These are phyloP conservation scores for Beauveria caledonica DNA, from an alignment of 2,329 filamentous ascomycete genomes.

Conservation along the genomic window DNA sequence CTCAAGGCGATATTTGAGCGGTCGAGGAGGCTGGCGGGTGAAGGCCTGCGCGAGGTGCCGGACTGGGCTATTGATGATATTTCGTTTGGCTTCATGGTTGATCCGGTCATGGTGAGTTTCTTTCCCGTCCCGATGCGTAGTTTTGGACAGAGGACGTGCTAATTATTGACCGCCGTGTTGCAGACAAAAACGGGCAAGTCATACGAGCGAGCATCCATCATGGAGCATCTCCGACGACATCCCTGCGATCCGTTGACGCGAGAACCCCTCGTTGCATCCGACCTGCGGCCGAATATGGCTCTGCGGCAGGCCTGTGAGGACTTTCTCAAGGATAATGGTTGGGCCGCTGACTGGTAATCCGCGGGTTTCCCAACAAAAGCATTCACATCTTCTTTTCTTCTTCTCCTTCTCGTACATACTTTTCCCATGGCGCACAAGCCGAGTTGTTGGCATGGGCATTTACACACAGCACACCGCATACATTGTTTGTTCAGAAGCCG, in stretches of 20 bases:
- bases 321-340: slow-evolving; percentile 79
- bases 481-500: not conserved
- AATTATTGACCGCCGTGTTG: no score
- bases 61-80: slow-evolving; percentile 74
- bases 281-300: slow-evolving; percentile 73
- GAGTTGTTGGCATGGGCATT: not conserved
- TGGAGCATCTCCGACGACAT: slow-evolving; percentile 73
- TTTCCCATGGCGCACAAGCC: not conserved
- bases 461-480: not conserved
- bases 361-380: not conserved
- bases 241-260: slow-evolving; percentile 77
- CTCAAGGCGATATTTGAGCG: slow-evolving; percentile 44
- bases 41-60: slow-evolving; percentile 53
- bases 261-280: slow-evolving; percentile 57
- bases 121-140: not conserved
- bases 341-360: slow-evolving; percentile 82
- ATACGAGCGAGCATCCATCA: slow-evolving; percentile 78
- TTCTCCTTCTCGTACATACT: not conserved
- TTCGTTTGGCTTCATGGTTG: slow-evolving; percentile 64
- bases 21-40: slow-evolving; percentile 31
- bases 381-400: not conserved
- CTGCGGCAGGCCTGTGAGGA: slow-evolving; percentile 77
- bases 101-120: slow-evolving; percentile 44
- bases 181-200: slow-evolving; percentile 75
- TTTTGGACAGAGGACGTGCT: not conserved